A percentile compares a stretch with the other conserved stretches of the same genome.
These are phyloP conservation scores for Phytophthora europaea DNA, from an alignment of 352 stramenopile species.

Conservation along the genomic window DNA sequence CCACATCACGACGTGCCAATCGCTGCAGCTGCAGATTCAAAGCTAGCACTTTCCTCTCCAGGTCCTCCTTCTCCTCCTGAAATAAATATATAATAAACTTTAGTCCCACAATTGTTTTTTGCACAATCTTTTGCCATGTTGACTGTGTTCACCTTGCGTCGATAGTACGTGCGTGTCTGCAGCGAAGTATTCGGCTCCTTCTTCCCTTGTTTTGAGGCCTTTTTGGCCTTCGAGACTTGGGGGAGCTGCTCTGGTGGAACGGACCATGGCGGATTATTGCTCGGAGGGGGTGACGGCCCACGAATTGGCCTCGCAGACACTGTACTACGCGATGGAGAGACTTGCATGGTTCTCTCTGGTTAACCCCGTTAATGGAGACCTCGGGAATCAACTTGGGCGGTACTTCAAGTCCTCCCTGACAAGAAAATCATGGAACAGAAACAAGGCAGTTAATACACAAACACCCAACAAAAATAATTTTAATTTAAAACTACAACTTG, in stretches of 20 bases:
- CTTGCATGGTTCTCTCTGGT: not conserved
- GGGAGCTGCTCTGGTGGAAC: not conserved
- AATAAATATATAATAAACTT: not conserved
- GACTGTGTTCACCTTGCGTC: conserved; percentile 43
- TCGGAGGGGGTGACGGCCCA: not conserved
- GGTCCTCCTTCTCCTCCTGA: conserved; percentile 48
- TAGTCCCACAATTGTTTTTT: not conserved
- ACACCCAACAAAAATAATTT: not conserved
- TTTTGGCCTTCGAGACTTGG: conserved; percentile 5
- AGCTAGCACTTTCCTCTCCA: conserved; percentile 38
- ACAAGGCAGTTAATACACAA: not conserved
- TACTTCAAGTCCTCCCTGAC: conserved; percentile 2
- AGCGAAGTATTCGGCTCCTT: conserved; percentile 19
- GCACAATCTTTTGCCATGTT: not conserved
- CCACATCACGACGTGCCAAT: conserved; percentile 28
- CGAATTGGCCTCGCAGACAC: not conserved
- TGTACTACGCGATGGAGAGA: not conserved
- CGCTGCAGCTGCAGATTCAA: conserved; percentile 42
- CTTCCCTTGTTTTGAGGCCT: conserved; percentile 9
- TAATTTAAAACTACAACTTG: not conserved
- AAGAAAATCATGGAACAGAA: not conserved
- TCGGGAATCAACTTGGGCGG: not conserved
- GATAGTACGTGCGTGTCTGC: conserved; percentile 51
- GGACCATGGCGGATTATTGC: not conserved
- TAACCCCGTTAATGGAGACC: not conserved